Base-by-base conservation (phyloP, 495 filamentous ascomycete genomes). In the Penicillium canescens region DNA sequence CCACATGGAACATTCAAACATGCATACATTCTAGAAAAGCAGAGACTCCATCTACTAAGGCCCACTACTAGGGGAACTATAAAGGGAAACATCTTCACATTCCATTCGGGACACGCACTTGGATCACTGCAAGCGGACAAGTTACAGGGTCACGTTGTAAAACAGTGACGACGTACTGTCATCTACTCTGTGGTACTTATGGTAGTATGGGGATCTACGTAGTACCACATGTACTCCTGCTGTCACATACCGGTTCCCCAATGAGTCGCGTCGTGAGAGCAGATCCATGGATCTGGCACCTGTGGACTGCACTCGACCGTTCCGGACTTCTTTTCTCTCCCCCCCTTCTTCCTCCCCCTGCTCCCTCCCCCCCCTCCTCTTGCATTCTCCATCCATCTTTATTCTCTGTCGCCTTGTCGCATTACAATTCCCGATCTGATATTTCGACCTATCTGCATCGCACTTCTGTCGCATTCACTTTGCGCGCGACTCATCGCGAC, bases 241-340 rank as follows among this genome's bases (percentile, higher is more conserved):
- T 47, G 63, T 66, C 50, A 45, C 51, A 33, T 45, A 50, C 49
- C 26, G 20, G 60, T 66, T 48, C 24, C 58, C 41, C 26, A 37
- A 24, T 54, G 44, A 63, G 60, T 60, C 63, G 63, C 63, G 63
- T 67, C 61, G 63, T 58, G 56, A 53, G 52, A 16, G 55, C 63
- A 63, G 63, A 66, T 61, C 63, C 63, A 66, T 66, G 63, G 63
- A 61, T 66, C 63, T 67, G 61, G 63, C 63, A 61, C 57, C 46
- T 52, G 63, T 59, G 56, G 56, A 42, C 47, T 54, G 47, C 36
- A 36, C 61, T 58, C 56, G 54, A 62, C 65, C 55, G 59, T 62
- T 66, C 57, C 58, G 61, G 65, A 57, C 63, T 61, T 56, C 63
- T 65, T 68, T 63, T 63, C 61, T 56, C 56, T 51, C 55, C 57